These are phyloP conservation scores for Chlorophyllum brunneum DNA, from an alignment of 768 basidiomycete species.

Conservation along the genomic window DNA sequence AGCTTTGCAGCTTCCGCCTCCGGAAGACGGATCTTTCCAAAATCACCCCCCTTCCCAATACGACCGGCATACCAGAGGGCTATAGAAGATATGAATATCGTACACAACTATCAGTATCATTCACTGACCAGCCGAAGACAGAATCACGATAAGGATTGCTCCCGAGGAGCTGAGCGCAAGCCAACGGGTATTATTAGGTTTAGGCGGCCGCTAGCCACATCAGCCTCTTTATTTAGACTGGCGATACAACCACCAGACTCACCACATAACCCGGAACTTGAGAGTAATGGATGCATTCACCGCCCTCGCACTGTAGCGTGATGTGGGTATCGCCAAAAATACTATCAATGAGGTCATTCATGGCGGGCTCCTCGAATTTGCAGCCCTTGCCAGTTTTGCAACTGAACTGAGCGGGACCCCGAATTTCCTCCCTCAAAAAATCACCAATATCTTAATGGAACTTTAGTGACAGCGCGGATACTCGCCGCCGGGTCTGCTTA, in stretches of 20 bases:
- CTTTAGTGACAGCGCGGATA: background rate
- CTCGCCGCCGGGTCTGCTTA: no score
- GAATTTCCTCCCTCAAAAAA: constrained; percentile 85
- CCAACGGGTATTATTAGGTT: constrained; percentile 80
- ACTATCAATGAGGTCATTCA: constrained; percentile 92
- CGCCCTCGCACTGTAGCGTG: constrained; percentile 79
- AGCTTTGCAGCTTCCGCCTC: constrained; percentile 78
- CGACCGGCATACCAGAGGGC: constrained; percentile 93
- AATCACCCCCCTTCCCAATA: constrained; percentile 58
- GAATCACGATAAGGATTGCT: constrained; percentile 70
- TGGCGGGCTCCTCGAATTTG: constrained; percentile 91
- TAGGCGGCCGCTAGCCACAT: constrained; percentile 56
- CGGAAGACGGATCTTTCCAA: constrained; percentile 72
- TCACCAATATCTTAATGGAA: constrained; percentile 77
- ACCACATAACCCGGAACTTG: constrained; percentile 93
- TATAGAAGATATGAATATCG: constrained; percentile 8
- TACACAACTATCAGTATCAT: background rate
- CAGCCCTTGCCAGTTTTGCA: constrained; percentile 73
- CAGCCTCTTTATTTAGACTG: background rate
- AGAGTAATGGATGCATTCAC: constrained; percentile 91
- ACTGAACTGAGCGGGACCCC: constrained; percentile 84
- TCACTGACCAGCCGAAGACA: constrained; percentile 55
- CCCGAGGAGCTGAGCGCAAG: constrained; percentile 81
- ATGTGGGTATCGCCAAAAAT: constrained; percentile 94
- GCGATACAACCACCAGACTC: constrained; percentile 18